Conservation (phyloP, 306 rosid genomes). For the Potentilla sterilis region DNA sequence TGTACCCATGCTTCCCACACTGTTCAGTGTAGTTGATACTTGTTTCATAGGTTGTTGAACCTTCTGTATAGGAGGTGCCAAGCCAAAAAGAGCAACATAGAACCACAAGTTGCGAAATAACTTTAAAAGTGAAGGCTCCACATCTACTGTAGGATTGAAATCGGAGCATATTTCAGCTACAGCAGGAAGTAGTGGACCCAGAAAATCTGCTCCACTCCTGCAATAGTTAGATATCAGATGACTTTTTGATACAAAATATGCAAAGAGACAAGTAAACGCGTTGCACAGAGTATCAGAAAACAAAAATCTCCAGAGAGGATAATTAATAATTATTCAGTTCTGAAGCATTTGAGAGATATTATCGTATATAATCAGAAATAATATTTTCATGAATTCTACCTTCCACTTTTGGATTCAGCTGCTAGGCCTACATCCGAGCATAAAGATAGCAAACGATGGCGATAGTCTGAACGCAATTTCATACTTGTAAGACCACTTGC, state of each 20-base stretch:
- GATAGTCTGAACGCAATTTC: conserved; percentile 80
- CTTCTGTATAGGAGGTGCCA: conserved; percentile 90
- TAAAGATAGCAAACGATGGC: conserved; percentile 83
- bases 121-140: conserved; percentile 94
- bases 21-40: conserved; percentile 72
- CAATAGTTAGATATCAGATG: conserved; percentile 39
- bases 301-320: conserved; percentile 20
- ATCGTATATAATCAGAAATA: conserved; percentile 15
- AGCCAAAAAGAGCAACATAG: conserved; percentile 94
- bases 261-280: conserved; percentile 20
- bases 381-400: conserved; percentile 48
- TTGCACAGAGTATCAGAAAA: conserved; percentile 17
- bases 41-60: conserved; percentile 57
- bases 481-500: conserved; percentile 72
- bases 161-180: conserved; percentile 96
- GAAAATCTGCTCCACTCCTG: conserved; percentile 99
- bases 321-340: conserved; percentile 10
- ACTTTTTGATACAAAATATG: conserved; percentile 30
- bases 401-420: conserved; percentile 98
- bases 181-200: conserved; percentile 96
- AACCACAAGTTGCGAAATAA: conserved; percentile 97
- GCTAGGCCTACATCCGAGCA: conserved; percentile 98
- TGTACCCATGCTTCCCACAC: conserved; percentile 78
- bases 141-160: conserved; percentile 78
- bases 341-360: conserved; percentile 10